These are phyloP conservation scores for Nemania sp. DNA, from an alignment of 2,329 filamentous ascomycete species.

Conservation along the genomic window DNA sequence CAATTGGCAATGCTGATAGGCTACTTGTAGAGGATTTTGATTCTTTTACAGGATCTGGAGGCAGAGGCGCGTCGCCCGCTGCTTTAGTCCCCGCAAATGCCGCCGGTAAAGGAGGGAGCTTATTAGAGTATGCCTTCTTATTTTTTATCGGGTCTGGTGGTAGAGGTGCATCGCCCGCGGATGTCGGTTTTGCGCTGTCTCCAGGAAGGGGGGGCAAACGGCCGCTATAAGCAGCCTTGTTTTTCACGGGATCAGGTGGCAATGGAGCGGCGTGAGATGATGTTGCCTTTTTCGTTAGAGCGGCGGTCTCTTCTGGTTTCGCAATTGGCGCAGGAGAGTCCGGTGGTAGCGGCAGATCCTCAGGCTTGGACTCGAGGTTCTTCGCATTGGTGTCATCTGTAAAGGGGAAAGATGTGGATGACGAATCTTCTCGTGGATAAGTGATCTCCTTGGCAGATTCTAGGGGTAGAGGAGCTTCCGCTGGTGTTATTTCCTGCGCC, in stretches of 20 bases:
- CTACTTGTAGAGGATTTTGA: slow-evolving; percentile 40
- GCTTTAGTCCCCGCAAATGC: slow-evolving; percentile 29
- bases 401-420: slow-evolving; percentile 56
- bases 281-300: slow-evolving; percentile 28
- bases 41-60: slow-evolving; percentile 45
- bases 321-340: slow-evolving; percentile 39
- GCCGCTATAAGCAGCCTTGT: slow-evolving; percentile 39
- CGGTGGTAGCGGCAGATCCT: slow-evolving; percentile 42
- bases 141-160: slow-evolving; percentile 46
- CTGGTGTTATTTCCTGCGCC: slow-evolving; percentile 44
- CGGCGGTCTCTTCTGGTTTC: slow-evolving; percentile 27
- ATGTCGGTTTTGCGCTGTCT: slow-evolving; percentile 31
- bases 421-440: slow-evolving; percentile 56
- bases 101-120: slow-evolving; percentile 45
- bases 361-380: slow-evolving; percentile 28
- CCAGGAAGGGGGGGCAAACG: slow-evolving; percentile 37
- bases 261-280: slow-evolving; percentile 45
- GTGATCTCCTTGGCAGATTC: slow-evolving; percentile 59
- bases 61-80: slow-evolving; percentile 45
- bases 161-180: slow-evolving; percentile 45
- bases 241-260: slow-evolving; percentile 42
- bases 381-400: slow-evolving; percentile 36
- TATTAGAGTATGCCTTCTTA: slow-evolving; percentile 40
- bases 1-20: slow-evolving; percentile 33
- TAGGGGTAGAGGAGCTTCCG: slow-evolving; percentile 54